These are phyloP conservation scores for Adansonia madagascariensis DNA, from an alignment of 441 rosid species.

Conservation along the genomic window DNA sequence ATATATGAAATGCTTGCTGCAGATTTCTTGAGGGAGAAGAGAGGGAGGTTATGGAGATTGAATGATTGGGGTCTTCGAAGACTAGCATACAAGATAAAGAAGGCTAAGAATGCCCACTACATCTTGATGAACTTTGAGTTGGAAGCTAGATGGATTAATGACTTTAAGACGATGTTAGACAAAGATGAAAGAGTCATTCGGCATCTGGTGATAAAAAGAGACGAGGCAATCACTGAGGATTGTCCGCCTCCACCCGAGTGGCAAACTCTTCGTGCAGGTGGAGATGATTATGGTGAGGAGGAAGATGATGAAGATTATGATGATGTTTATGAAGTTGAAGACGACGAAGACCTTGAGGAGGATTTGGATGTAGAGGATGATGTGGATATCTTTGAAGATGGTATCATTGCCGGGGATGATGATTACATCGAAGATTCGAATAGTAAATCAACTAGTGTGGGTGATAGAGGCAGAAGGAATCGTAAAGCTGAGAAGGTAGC, in stretches of 20 bases:
- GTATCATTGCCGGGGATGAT: slow-evolving; percentile 14
- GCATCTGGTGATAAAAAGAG: slow-evolving; percentile 84
- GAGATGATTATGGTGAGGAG: slow-evolving; percentile 44
- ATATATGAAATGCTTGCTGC: slow-evolving; percentile 30
- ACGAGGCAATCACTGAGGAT: slow-evolving; percentile 70
- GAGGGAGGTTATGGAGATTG: slow-evolving; percentile 81
- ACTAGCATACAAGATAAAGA: slow-evolving; percentile 83
- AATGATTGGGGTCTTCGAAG: slow-evolving; percentile 93
- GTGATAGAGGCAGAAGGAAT: neutral
- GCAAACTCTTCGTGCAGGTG: slow-evolving; percentile 54
- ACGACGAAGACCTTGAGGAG: slow-evolving; percentile 43
- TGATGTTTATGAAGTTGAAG: slow-evolving; percentile 42
- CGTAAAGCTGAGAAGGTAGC: neutral
- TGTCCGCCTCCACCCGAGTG: slow-evolving; percentile 89
- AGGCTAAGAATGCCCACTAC: slow-evolving; percentile 77
- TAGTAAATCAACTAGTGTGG: neutral
- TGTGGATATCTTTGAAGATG: slow-evolving; percentile 47
- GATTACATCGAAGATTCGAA: neutral
- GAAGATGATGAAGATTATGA: slow-evolving; percentile 48
- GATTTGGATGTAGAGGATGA: slow-evolving; percentile 46
- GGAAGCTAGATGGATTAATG: slow-evolving; percentile 78
- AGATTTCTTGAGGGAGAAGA: slow-evolving; percentile 82
- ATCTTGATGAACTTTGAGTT: slow-evolving; percentile 90
- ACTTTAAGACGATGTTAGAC: slow-evolving; percentile 79
- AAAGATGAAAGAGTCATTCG: slow-evolving; percentile 81